These are phyloP conservation scores for Suillus subaureus DNA, from an alignment of 768 basidiomycete species.

Conservation along the genomic window DNA sequence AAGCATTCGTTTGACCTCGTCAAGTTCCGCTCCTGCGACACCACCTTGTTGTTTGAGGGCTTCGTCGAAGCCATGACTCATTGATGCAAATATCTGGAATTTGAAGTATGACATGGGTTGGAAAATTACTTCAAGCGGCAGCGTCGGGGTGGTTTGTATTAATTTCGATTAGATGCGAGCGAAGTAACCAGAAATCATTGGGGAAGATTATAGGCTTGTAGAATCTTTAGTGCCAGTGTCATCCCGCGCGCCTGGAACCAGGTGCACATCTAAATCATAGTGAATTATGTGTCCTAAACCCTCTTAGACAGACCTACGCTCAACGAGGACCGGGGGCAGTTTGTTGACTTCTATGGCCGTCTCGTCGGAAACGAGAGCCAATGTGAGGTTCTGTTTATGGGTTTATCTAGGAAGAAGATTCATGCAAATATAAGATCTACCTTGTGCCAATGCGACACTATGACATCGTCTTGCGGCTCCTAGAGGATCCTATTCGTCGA, in stretches of 20 bases:
- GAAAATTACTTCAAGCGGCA: constrained; percentile 84
- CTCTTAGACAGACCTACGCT: constrained; percentile 50
- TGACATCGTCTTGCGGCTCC: constrained; percentile 50
- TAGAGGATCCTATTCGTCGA: constrained; percentile 13
- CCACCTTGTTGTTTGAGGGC: constrained; percentile 76
- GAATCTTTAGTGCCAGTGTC: constrained; percentile 59
- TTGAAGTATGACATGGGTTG: constrained; percentile 86
- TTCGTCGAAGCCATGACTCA: constrained; percentile 87
- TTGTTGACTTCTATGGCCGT: constrained; percentile 51
- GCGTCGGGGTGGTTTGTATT: constrained; percentile 76
- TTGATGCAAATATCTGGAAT: constrained; percentile 82
- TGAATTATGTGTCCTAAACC: constrained; percentile 11
- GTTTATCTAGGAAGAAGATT: constrained; percentile 11
- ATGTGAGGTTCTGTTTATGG: constrained; percentile 71
- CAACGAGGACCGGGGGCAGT: constrained; percentile 59
- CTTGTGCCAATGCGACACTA: constrained; percentile 84
- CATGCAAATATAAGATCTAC: constrained; percentile 40
- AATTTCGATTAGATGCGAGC: constrained; percentile 80
- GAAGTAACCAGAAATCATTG: constrained; percentile 94
- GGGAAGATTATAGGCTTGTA: constrained; percentile 91
- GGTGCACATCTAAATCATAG: constrained; percentile 53
- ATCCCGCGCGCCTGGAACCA: constrained; percentile 64
- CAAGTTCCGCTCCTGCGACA: constrained; percentile 69
- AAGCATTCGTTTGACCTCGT: constrained; percentile 95
- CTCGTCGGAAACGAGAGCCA: constrained; percentile 82